These are phyloP conservation scores for Cutaneotrichosporon sp. DNA, from an alignment of 1,284 basidiomycete genomes.

Conservation along the genomic window DNA sequence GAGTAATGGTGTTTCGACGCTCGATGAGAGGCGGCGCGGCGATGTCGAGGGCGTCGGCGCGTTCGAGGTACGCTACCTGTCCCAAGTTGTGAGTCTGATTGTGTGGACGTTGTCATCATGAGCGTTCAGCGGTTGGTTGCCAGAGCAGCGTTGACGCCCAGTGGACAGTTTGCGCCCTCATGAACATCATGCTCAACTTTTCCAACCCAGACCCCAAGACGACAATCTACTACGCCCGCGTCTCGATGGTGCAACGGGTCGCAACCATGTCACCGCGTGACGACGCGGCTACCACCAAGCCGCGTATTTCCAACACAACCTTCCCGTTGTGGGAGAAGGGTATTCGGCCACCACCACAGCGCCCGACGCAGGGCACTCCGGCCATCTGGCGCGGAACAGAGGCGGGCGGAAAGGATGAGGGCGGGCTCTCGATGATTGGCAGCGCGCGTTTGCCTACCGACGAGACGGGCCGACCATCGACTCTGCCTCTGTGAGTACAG, in stretches of 20 bases:
- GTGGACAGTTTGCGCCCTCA: slow-evolving; percentile 40
- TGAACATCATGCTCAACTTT: slow-evolving; percentile 27
- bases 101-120: not conserved
- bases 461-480: slow-evolving; percentile 39
- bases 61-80: slow-evolving; percentile 17
- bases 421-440: slow-evolving; percentile 19
- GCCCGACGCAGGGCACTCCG: slow-evolving; percentile 21
- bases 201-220: slow-evolving; percentile 28
- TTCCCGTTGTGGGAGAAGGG: slow-evolving; percentile 30
- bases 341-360: slow-evolving; percentile 17
- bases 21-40: slow-evolving; percentile 24
- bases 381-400: slow-evolving; percentile 38
- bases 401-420: slow-evolving; percentile 21
- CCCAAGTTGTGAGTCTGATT: slow-evolving; percentile 18
- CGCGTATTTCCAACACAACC: slow-evolving; percentile 14
- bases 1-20: slow-evolving; percentile 25
- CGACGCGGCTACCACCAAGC: slow-evolving; percentile 22
- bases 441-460: slow-evolving; percentile 40
- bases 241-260: slow-evolving; percentile 35
- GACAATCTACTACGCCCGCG: slow-evolving; percentile 37
- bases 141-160: slow-evolving; percentile 16
- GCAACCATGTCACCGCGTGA: slow-evolving; percentile 38
- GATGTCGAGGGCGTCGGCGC: slow-evolving; percentile 17
- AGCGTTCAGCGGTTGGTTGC: no score
- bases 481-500: slow-evolving; percentile 29